Evolutionary conservation across 441 rosid genomes (phyloP), one percentile per base, ranked within the genome.

Genomic region (Arabidopsis hybrid): DNA sequence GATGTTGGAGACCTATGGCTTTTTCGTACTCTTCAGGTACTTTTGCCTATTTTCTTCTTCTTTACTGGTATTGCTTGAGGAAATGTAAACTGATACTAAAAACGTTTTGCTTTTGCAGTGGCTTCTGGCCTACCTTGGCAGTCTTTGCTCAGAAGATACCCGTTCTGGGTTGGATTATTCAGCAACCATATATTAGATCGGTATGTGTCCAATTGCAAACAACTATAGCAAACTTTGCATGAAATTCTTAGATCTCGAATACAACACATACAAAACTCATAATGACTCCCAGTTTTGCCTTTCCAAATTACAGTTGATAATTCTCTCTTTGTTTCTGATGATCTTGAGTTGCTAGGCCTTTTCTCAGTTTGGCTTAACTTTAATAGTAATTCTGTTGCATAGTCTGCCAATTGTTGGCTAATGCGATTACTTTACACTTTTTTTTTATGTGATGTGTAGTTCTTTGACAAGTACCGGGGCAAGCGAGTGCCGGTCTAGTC

Each of bases 91-190:
- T 17, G 11, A 12, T 57, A 49, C 47, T 69, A 58, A 66, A 38
- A 16, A 4, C 2, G 40, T 67, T 56, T 62, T 66, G 26, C 14
- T 72, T 52, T 52, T 82, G 78, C 91, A 91, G 98, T 84, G 99
- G 99, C 66, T 95, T 95, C 93, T 95, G 99, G 99, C 99, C 97
- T 9, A 92, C 99, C 46, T 85, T 95, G 61, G 82, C 99, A 66
- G 93, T 92, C 66, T 95, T 92, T 67, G 70, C 87, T 52, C 97
- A 92, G 82, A 95, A 82, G 92, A 95, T 95, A 80, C 99, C 99
- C 8, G 57, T 95, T 75, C 92, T 95, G 51, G 92, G 98, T 69
- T 95, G 98, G 99, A 65, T 91, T 35, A 73, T 95, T 75, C 97
- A 89, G 74, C 97, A 85, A 67, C 98, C 96, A 62, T 87, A 75